Conservation (phyloP, 2,329 filamentous ascomycete species). For the Penicillium sp. region DNA sequence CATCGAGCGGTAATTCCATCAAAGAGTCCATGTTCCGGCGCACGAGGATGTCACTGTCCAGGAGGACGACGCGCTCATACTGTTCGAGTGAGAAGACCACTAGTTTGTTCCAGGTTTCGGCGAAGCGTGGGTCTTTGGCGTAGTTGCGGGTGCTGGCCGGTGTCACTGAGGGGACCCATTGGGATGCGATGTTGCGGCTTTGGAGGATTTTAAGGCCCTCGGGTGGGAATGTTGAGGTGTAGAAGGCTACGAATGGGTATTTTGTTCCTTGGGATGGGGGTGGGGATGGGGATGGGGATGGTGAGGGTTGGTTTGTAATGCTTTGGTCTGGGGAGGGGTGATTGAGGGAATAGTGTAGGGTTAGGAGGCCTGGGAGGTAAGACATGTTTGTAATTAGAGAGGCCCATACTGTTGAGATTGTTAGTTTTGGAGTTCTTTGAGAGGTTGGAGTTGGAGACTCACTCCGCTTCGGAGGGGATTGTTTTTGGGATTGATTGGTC, state of each 20-base stretch:
- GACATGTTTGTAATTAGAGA: conserved; percentile 75
- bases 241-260: conserved; percentile 75
- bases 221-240: conserved; percentile 68
- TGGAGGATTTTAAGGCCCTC: conserved; percentile 65
- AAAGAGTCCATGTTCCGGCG: conserved; percentile 80
- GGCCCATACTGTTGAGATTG: conserved; percentile 64
- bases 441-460: too few species aligned
- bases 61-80: conserved; percentile 71
- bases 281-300: not conserved
- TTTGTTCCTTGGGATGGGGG: conserved; percentile 47
- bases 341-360: conserved; percentile 70
- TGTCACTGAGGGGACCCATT: conserved; percentile 69
- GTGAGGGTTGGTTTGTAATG: not conserved
- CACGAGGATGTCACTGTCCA: conserved; percentile 81
- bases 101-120: conserved; percentile 82
- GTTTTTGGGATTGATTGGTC: not conserved
- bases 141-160: conserved; percentile 64
- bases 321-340: conserved; percentile 29
- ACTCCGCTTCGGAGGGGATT: conserved; percentile 6
- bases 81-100: conserved; percentile 68
- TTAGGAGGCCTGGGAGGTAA: conserved; percentile 75
- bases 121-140: conserved; percentile 72
- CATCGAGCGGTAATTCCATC: conserved; percentile 65
- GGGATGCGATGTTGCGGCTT: conserved; percentile 63
- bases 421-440: not conserved